These are phyloP conservation scores for Ajuga chamaepitys DNA, from an alignment of 257 asterid genomes.

Conservation along the genomic window DNA sequence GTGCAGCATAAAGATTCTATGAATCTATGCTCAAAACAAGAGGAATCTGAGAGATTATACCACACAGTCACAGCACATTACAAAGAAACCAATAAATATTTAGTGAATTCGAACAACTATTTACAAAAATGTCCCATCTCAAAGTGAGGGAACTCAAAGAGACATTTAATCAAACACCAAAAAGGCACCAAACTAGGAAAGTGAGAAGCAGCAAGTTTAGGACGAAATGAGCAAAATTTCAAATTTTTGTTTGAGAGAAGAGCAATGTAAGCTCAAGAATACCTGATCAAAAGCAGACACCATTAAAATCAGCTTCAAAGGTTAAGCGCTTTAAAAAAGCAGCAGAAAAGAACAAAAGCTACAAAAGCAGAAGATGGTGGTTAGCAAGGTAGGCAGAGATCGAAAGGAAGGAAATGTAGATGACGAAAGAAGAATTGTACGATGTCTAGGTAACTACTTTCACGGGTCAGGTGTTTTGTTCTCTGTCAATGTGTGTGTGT, in stretches of 20 bases:
- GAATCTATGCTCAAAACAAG: constrained; percentile 9
- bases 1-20: background rate
- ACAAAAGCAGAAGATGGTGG: background rate
- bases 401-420: constrained; percentile 9
- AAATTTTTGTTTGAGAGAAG: background rate
- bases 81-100: background rate
- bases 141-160: constrained; percentile 8
- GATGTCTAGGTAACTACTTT: constrained; percentile 41
- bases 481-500: constrained; percentile 16
- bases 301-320: background rate
- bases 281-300: constrained; percentile 6
- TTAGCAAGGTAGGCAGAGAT: background rate
- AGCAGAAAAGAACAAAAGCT: constrained; percentile 15
- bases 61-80: constrained; percentile 4
- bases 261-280: background rate
- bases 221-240: background rate
- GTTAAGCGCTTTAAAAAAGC: background rate
- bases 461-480: constrained; percentile 66
- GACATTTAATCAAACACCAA: constrained; percentile 4
- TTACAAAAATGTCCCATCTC: constrained; percentile 22
- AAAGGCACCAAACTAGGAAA: background rate
- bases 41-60: constrained; percentile 3
- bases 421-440: constrained; percentile 23
- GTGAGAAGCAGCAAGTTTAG: background rate
- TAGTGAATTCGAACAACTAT: constrained; percentile 5